Evolutionary conservation across 805 yeast genomes (phyloP), one percentile per base, ranked within the genome.

Genomic region (Pichia scutulata): DNA sequence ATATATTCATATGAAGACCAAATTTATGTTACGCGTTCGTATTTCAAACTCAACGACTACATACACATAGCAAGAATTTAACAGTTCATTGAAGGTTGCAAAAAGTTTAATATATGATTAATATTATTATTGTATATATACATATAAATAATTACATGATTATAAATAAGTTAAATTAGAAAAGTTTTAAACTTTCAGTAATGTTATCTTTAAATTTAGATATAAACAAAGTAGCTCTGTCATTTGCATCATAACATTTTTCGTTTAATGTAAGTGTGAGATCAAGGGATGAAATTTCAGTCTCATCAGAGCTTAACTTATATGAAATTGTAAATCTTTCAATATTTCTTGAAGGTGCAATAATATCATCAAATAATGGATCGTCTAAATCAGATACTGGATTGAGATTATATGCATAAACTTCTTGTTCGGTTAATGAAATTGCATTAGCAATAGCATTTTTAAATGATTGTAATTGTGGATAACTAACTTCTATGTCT

Each of bases 351-450:
- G 73, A 57, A 24, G 79, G 77, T 0, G 80, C 74, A 48, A 81
- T 57, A 49, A 84, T 60, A 16, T 72, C 78, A 57, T 84, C 90
- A 56, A 84, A 82, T 6, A 75, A 54, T 7, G 83, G 76, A 58
- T 83, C 89, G 52, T 73, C 73, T 55, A 73, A 71, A 41, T 77
- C 81, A 7, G 81, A 75, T 41, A 55, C 64, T 41, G 41, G 60
- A 51, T 61, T 56, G 63, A 69, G 26, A 66, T 68, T 46, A 47
- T 62, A 44, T 59, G 68, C 59, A 58, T 73, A 73, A 14, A 82
- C 72, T 56, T 61, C 68, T 40, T 62, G 62, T 56, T 73, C 71
- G 19, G 85, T 80, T 43, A 68, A 63, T 30, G 56, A 48, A 26
- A 80, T 64, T 1, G 84, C 80, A 43, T 66, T 68, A 7, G 70